phyloP scores from a whole-genome alignment of 495 filamentous ascomycete species.

The Hypoxylon lienhwacheense region DNA sequence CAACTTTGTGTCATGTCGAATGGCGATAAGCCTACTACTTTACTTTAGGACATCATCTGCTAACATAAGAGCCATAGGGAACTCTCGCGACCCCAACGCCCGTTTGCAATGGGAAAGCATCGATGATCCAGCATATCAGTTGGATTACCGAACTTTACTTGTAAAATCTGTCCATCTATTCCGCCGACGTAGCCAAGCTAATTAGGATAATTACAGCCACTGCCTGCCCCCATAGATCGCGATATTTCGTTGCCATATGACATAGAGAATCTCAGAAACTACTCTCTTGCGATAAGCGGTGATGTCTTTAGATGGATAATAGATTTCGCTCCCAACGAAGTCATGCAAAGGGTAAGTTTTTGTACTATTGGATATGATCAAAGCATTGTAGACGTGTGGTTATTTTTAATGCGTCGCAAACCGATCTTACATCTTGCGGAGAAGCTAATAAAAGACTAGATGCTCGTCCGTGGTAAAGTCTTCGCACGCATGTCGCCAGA shows the following conservation, averaged over 20 bases:
- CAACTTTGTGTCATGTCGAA: not conserved
- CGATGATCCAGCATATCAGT: slow-evolving; percentile 71
- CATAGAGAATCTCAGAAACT: slow-evolving; percentile 73
- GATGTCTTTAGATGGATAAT: slow-evolving; percentile 97
- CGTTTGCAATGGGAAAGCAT: slow-evolving; percentile 88
- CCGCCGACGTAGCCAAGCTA: slow-evolving; percentile 24
- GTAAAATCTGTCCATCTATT: slow-evolving; percentile 43
- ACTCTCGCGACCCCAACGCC: slow-evolving; percentile 66
- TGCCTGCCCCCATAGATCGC: slow-evolving; percentile 63
- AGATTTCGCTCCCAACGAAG: slow-evolving; percentile 78
- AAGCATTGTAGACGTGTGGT: too few species aligned
- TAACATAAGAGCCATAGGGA: slow-evolving; percentile 44
- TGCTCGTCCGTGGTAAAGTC: slow-evolving; percentile 89
- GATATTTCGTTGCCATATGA: slow-evolving; percentile 88
- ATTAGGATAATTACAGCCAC: slow-evolving; percentile 57
- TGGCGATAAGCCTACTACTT: not conserved
- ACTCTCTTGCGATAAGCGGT: slow-evolving; percentile 84
- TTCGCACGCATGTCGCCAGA: slow-evolving; percentile 99
- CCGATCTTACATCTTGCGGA: not conserved
- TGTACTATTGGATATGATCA: too few species aligned
- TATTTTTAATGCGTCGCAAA: not conserved
- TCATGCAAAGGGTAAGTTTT: slow-evolving; percentile 65
- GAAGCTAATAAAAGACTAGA: slow-evolving; percentile 49
- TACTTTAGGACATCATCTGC: not conserved
- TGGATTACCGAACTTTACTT: slow-evolving; percentile 76